Percentiles rank a stretch among this genome's conserved stretches.
Conservation (phyloP, 805 yeast species). For the Pichia sporocuriosa region DNA sequence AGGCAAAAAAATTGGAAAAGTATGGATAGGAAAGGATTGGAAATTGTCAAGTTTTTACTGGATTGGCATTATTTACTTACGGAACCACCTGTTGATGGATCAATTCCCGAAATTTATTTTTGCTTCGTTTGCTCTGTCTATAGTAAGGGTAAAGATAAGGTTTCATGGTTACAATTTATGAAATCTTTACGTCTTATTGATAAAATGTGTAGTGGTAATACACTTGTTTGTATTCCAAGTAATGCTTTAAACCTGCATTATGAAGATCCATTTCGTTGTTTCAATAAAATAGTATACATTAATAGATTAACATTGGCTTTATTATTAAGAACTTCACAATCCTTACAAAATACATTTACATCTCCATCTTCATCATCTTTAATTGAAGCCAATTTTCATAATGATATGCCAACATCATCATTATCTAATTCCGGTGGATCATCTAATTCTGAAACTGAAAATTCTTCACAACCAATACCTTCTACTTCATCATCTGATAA, state of each 20-base stretch:
- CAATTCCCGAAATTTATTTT: conserved; percentile 27
- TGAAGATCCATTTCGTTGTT: conserved; percentile 27
- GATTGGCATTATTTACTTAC: conserved; percentile 28
- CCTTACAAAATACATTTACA: background rate
- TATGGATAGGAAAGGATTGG: conserved; percentile 28
- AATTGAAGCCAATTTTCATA: background rate
- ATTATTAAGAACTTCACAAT: conserved; percentile 16
- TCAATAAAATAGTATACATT: conserved; percentile 20
- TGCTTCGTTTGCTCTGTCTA: conserved; percentile 27
- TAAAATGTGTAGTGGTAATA: conserved; percentile 18
- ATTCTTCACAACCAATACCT: background rate
- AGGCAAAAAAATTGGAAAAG: background rate
- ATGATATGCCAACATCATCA: too few species aligned
- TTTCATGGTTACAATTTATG: conserved; percentile 30
- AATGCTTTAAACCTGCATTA: conserved; percentile 18
- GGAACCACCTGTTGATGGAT: conserved; percentile 28
- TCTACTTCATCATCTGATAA: background rate
- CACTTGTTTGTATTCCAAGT: conserved; percentile 22
- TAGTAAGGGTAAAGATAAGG: conserved; percentile 28
- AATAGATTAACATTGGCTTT: conserved; percentile 25
- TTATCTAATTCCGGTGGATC: background rate
- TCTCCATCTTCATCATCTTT: conserved; percentile 1
- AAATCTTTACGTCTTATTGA: conserved; percentile 22
- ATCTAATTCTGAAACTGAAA: background rate
- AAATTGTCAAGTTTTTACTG: conserved; percentile 25